Base-by-base conservation (phyloP, 2,329 filamentous ascomycete species). In the Fusarium caatingaense region DNA sequence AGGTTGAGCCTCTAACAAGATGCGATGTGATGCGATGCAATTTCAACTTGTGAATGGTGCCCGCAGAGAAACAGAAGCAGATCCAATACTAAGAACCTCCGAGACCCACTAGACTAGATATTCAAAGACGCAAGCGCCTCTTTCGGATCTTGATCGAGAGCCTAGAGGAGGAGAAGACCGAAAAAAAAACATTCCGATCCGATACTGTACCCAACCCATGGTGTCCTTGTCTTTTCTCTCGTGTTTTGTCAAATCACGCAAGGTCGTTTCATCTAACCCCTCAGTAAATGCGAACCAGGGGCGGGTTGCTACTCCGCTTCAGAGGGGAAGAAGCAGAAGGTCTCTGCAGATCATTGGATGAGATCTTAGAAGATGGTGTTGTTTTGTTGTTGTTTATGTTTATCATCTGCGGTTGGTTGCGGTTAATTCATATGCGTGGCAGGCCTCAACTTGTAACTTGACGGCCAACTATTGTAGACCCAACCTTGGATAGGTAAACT, bases 31-130 rank as follows among this genome's bases (percentile, higher is more conserved):
- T 50, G 60, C 56, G 47, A 55, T 70, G 66, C 56, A 71, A 72
- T 69, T 66, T 71, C 56, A 71, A 66, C 64, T 66, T 72, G 49
- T 76, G 72, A 75, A 75, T 74, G 74, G 68, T 72, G 75, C 72
- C 74, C 66, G 72, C 68, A 54, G 60, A 62, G 56, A 34, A 59
- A 50, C 34, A 61, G 56, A 53, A 49, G 68, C 59, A 30, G 28
- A 30, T 69, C 56, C 25, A 48, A 30, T 25, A 64, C 49, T n/a
- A 44, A 59, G 49, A 66, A 47, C 48, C 41, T 62, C 60, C 48
- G 32, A 40, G 54, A 59, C 64, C 73, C 73, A 68, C 73, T 44
- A 30, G 54, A 60, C 64, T 74, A 73, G 68, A 73, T 44, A 44
- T 42, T 42, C 49, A 41, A 56, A 68, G 74, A 72, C 72, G 68